Evolutionary conservation across 768 basidiomycete genomes (phyloP).

Genomic region (Baorangia bicolor): DNA sequence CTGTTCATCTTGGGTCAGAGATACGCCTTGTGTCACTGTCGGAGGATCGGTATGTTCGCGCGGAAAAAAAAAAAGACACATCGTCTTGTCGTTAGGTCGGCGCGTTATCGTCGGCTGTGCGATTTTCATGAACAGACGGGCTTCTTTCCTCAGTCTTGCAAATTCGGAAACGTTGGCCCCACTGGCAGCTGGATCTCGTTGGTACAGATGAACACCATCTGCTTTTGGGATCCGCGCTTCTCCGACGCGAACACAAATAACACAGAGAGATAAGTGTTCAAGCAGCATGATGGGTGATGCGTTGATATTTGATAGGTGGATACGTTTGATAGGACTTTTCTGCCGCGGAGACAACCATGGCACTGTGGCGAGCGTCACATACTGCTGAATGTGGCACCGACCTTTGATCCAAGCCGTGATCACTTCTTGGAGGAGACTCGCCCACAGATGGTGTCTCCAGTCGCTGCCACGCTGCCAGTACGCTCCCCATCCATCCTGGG

Average conservation of each 20-base stretch:
- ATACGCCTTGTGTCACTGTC: not conserved
- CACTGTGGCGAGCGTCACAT: not conserved
- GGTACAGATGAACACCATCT: not conserved
- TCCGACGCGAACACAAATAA: not conserved
- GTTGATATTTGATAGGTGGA: not conserved
- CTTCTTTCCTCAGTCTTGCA: not conserved
- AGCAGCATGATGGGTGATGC: not conserved
- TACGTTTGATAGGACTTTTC: not conserved
- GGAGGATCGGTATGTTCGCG: not conserved
- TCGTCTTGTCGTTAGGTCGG: not conserved
- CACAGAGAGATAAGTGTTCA: not conserved
- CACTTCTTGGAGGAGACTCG: too few species aligned
- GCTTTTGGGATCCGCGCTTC: not conserved
- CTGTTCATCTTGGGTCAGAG: not conserved
- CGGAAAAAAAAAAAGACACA: not conserved
- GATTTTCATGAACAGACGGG: not conserved
- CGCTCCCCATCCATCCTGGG: too few species aligned
- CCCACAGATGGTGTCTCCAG: too few species aligned
- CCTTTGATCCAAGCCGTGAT: too few species aligned
- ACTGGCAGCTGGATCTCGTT: not conserved
- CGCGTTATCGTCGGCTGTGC: not conserved
- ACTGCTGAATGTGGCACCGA: too few species aligned
- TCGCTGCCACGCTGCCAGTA: too few species aligned
- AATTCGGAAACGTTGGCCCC: not conserved
- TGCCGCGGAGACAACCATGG: not conserved